Evolutionary conservation across 1,284 basidiomycete species (phyloP).

Genomic region (Puccinia polysora): DNA sequence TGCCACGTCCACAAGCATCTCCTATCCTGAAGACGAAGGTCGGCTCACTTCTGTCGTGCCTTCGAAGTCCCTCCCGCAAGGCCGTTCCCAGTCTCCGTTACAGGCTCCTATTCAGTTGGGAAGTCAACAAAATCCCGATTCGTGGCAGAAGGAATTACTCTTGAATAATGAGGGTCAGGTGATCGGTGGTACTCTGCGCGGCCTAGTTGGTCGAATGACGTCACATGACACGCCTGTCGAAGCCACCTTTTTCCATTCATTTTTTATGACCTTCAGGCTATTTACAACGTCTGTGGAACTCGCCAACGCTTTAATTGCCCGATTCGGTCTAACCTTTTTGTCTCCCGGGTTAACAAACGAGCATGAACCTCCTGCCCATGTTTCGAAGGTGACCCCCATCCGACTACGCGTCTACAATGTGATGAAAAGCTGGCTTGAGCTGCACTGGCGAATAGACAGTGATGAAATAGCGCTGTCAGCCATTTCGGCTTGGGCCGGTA

Average conservation of each 20-base stretch:
- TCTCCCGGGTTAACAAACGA: slow-evolving; percentile 62
- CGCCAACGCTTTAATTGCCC: slow-evolving; percentile 67
- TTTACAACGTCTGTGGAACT: slow-evolving; percentile 77
- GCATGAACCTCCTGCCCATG: slow-evolving; percentile 62
- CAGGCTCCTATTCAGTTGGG: background rate
- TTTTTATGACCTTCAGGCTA: slow-evolving; percentile 93
- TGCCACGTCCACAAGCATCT: slow-evolving; percentile 15
- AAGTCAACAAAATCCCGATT: slow-evolving; percentile 58
- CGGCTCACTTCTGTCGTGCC: background rate
- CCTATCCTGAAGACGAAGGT: background rate
- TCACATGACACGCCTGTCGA: slow-evolving; percentile 85
- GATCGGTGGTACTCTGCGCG: slow-evolving; percentile 81
- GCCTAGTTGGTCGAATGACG: slow-evolving; percentile 92
- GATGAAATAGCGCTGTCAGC: slow-evolving; percentile 57
- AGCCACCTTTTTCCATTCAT: slow-evolving; percentile 74
- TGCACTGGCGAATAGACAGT: slow-evolving; percentile 70
- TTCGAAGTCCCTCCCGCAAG: background rate
- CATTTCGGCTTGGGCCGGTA: slow-evolving; percentile 64
- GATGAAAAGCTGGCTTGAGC: slow-evolving; percentile 87
- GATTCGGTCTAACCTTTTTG: slow-evolving; percentile 67
- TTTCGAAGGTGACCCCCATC: slow-evolving; percentile 78
- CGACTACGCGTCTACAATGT: slow-evolving; percentile 84
- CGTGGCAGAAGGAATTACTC: slow-evolving; percentile 72
- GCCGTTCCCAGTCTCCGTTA: background rate
- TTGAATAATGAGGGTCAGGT: slow-evolving; percentile 85